Conservation (phyloP, 108 stramenopile genomes). For the Cyclotella cryptica region DNA sequence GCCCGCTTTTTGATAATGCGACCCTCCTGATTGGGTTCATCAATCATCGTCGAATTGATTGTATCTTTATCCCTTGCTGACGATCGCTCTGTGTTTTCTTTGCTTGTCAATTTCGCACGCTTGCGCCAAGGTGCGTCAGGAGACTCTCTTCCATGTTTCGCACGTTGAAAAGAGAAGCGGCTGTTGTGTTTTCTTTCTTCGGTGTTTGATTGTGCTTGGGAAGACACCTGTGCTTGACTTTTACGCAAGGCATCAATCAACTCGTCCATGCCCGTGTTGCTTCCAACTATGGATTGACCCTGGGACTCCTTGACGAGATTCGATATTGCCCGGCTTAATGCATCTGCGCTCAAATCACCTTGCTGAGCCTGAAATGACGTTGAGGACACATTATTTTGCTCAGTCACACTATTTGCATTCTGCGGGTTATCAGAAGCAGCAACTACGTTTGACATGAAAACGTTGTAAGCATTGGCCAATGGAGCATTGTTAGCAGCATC, state of each 20-base stretch:
- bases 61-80: neutral
- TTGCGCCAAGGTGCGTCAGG: neutral
- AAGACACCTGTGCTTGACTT: slow-evolving; percentile 24
- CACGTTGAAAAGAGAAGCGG: neutral
- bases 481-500: neutral
- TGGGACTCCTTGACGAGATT: neutral
- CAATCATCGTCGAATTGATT: neutral
- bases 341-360: neutral
- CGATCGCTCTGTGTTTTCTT: neutral
- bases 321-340: neutral
- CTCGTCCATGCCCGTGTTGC: neutral
- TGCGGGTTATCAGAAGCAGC: neutral
- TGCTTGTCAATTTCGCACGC: neutral
- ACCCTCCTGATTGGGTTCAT: neutral
- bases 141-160: neutral
- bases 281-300: neutral
- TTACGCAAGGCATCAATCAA: slow-evolving; percentile 24
- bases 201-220: slow-evolving; percentile 11
- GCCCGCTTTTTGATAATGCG: neutral
- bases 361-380: neutral
- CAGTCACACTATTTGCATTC: neutral
- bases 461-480: neutral
- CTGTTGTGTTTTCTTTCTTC: slow-evolving; percentile 15
- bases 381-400: neutral
- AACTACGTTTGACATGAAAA: neutral